phyloP scores from a whole-genome alignment of 306 rosid genomes.

The Cucumis cinereus region DNA sequence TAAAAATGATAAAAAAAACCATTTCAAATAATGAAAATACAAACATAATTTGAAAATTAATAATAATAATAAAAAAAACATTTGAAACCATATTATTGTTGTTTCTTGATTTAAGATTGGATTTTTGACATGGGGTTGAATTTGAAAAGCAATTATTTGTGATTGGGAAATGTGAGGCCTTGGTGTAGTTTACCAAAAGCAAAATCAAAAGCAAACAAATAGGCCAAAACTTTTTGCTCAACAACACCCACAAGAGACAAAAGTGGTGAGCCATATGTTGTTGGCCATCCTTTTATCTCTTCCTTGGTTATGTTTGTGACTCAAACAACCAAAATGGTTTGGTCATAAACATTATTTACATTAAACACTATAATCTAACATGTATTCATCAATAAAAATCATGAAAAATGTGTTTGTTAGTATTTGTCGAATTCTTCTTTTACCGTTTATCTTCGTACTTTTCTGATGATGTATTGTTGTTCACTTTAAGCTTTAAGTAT shows the following conservation, averaged over 20 bases:
- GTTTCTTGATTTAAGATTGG: neutral
- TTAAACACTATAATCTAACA: neutral
- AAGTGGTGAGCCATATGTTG: neutral
- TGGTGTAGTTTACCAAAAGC: neutral
- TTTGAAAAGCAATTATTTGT: neutral
- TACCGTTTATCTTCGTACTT: too few species aligned
- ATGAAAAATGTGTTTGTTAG: too few species aligned
- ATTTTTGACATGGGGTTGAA: neutral
- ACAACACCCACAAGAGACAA: conserved; percentile 2
- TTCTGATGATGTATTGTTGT: too few species aligned
- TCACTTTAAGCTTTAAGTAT: too few species aligned
- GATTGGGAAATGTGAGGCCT: neutral
- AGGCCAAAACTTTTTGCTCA: neutral
- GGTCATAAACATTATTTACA: neutral
- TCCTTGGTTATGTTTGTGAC: neutral
- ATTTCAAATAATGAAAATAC: too few species aligned
- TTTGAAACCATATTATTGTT: too few species aligned
- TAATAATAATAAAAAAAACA: too few species aligned
- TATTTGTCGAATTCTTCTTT: too few species aligned
- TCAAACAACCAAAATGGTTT: neutral
- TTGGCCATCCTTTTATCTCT: neutral
- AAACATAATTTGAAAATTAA: too few species aligned
- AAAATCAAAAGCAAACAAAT: neutral
- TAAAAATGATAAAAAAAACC: too few species aligned
- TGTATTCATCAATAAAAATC: too few species aligned